A percentile compares a stretch with the other conserved stretches of the same genome.
Conservation (phyloP, 176 grass and related monocot genomes). For the Raddia distichophylla region DNA sequence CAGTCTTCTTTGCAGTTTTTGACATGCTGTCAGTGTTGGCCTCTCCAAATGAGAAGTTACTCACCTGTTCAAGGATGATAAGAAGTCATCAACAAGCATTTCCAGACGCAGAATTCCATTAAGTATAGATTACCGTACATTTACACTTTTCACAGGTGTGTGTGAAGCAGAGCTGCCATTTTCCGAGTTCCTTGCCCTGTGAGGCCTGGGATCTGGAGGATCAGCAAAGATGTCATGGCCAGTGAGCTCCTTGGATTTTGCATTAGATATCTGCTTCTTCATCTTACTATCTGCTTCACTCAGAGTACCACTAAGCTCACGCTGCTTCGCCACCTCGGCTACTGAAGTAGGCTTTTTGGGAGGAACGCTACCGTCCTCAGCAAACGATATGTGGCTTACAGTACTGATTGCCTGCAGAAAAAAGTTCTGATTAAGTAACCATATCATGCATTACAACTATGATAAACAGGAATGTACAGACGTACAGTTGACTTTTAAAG, state of each 20-base stretch:
- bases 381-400: conserved; percentile 86
- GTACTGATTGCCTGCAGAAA: conserved; percentile 66
- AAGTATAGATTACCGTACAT: conserved; percentile 24
- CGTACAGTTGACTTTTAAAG: background rate
- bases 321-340: conserved; percentile 93
- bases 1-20: conserved; percentile 69
- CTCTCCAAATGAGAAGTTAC: conserved; percentile 77
- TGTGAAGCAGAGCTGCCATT: conserved; percentile 45
- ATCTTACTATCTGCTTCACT: conserved; percentile 54
- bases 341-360: conserved; percentile 81
- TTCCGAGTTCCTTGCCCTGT: conserved; percentile 40
- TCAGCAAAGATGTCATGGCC: conserved; percentile 81
- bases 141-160: conserved; percentile 50
- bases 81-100: conserved; percentile 18
- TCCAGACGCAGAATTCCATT: conserved; percentile 4
- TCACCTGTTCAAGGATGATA: conserved; percentile 38
- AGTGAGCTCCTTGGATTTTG: conserved; percentile 88
- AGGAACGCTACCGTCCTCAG: conserved; percentile 69
- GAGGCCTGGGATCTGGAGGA: conserved; percentile 56
- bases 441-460: background rate
- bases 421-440: background rate
- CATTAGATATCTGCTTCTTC: conserved; percentile 69
- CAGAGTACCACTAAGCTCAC: conserved; percentile 75
- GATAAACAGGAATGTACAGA: background rate
- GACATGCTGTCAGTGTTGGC: conserved; percentile 51